A percentile compares a stretch with the other conserved stretches of the same genome.
Evolutionary conservation across 805 yeast genomes (phyloP).

Genomic region (Maudiozyma serrabonitensis): DNA sequence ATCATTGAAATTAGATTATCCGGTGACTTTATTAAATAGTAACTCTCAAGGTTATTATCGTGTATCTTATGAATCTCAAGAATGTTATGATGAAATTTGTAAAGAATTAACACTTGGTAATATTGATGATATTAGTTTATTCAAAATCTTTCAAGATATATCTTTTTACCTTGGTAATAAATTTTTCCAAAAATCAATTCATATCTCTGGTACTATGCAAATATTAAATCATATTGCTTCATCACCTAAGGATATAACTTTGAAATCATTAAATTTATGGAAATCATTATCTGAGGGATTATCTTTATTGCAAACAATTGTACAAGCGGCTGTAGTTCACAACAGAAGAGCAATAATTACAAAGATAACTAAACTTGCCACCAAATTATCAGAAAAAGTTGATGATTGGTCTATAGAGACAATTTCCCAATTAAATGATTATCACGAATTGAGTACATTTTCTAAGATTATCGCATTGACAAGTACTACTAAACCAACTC

Average conservation of each 20-base stretch:
- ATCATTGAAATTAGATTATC: constrained; percentile 12
- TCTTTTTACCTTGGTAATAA: constrained; percentile 24
- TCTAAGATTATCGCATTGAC: constrained; percentile 20
- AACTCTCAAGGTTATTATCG: constrained; percentile 36
- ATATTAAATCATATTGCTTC: constrained; percentile 14
- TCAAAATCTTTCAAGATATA: constrained; percentile 30
- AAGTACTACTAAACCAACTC: constrained; percentile 13
- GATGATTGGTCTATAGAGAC: neutral
- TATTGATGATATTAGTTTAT: constrained; percentile 22
- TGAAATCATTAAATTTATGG: constrained; percentile 9
- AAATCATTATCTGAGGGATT: constrained; percentile 24
- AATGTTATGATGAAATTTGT: constrained; percentile 21
- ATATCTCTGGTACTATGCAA: constrained; percentile 22
- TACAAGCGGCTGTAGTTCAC: constrained; percentile 6
- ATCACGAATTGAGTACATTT: constrained; percentile 32
- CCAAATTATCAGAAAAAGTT: constrained; percentile 1
- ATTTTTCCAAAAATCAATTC: constrained; percentile 17
- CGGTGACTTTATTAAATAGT: constrained; percentile 15
- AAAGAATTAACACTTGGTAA: constrained; percentile 11
- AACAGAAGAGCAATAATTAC: constrained; percentile 3
- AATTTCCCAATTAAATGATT: neutral
- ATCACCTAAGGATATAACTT: neutral
- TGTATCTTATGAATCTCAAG: constrained; percentile 35
- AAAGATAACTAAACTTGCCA: neutral
- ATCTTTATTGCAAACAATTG: constrained; percentile 17